Base-by-base conservation (phyloP, 2,329 filamentous ascomycete genomes). In the Calonectria ilicicola region DNA sequence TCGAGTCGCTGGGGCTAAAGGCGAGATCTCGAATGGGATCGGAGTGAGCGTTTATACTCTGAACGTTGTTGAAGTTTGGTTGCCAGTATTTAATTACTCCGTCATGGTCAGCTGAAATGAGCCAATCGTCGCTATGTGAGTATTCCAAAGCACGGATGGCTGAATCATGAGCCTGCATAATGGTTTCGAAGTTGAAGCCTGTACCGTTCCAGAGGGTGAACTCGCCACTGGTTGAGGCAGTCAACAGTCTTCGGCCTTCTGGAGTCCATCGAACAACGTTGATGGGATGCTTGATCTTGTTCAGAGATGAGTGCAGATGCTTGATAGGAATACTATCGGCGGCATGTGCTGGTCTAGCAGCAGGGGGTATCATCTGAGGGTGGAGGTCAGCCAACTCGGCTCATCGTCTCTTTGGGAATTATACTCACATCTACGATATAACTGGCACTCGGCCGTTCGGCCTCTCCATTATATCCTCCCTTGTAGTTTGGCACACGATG, bases 121-220 rank as follows among this genome's bases (percentile, higher is more conserved):
- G 89, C 96, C 97, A 99, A 85, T 99, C 97, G 81, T 98, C 95
- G 79, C 94, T 97, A 84, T 98, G 95, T 2, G 97, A 98, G 87
- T 98, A 99, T 76, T 92, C 91, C 56, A 96, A 88, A 12, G 94
- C 93, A 78, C 95, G 91, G 76, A 98, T 95, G 44, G 95, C 94
- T 68, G 93, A 92, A 84, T 98, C 96, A 84, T 98, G 96, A 46
- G 96, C 96, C 87, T 98, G 96, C 94, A 98, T 98, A 32, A 99
- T 98, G 4, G 97, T 98, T 86, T 99, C 97, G 80, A 99, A 99
- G 84, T 99, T 98, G 90, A 99, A 99, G 27, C 95, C 96, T 51
- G 96, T 98, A 75, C 97, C 97, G 83, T 99, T 99, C 97, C 97
- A 99, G 4, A 99, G 86, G 46, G 97, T 99, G 80, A 99, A 99